Conservation (phyloP, 2,329 filamentous ascomycete genomes). For the Colletotrichum aenigma region DNA sequence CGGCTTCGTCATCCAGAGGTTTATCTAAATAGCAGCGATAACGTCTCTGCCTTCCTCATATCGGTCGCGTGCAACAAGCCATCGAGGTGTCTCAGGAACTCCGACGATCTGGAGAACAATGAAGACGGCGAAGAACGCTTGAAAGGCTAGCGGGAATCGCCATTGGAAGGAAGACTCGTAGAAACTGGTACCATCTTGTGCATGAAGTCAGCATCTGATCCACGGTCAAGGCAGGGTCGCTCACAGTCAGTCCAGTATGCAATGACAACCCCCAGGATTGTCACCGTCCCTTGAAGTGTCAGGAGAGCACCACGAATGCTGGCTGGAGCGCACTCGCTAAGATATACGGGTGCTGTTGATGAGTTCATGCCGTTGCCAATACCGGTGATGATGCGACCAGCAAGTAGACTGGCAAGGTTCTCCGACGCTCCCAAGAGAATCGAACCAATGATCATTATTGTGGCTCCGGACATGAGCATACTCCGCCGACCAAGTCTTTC, state of each 20-base stretch:
- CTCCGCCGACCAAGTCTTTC: background rate
- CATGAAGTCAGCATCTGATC: background rate
- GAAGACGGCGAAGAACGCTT: constrained; percentile 40
- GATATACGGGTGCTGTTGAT: background rate
- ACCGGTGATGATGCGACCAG: background rate
- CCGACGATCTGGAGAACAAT: constrained; percentile 34
- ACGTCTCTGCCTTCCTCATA: constrained; percentile 32
- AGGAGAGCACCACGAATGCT: constrained; percentile 52
- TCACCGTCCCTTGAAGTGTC: constrained; percentile 51
- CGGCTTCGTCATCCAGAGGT: background rate
- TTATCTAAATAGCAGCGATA: constrained; percentile 15
- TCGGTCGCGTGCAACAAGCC: constrained; percentile 34
- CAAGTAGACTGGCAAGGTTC: background rate
- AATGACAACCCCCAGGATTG: constrained; percentile 50
- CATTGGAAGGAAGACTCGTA: constrained; percentile 13
- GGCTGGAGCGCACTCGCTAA: constrained; percentile 30
- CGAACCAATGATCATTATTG: background rate
- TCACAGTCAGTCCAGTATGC: constrained; percentile 40
- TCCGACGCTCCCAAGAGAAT: background rate
- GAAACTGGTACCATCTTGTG: background rate
- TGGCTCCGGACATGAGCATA: background rate
- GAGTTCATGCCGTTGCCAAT: background rate
- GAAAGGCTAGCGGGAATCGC: constrained; percentile 38
- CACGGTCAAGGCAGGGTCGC: background rate
- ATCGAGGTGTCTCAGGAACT: constrained; percentile 42